phyloP scores from a whole-genome alignment of 2,329 filamentous ascomycete genomes.

The Dactylellina parvicollis region DNA sequence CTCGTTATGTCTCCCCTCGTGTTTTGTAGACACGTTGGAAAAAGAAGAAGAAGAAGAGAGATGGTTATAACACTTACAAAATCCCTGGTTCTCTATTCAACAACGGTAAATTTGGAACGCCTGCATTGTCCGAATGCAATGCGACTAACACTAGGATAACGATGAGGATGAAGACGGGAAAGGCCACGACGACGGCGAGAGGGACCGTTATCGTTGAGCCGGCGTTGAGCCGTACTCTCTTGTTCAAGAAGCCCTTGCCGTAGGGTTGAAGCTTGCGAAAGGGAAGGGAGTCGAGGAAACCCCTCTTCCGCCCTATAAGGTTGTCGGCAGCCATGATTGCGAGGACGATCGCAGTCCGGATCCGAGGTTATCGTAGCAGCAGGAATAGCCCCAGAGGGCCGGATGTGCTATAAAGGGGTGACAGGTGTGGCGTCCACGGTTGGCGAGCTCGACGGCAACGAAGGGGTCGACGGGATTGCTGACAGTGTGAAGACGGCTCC shows the following conservation, averaged over 20 bases:
- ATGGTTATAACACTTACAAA: constrained; percentile 54
- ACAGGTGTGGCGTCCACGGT: constrained; percentile 47
- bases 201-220: constrained; percentile 94
- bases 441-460: constrained; percentile 27
- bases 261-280: constrained; percentile 46
- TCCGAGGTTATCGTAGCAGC: constrained; percentile 12
- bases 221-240: constrained; percentile 85
- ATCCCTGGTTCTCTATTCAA: constrained; percentile 32
- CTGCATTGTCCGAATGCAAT: constrained; percentile 83
- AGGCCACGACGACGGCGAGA: constrained; percentile 88
- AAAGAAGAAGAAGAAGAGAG: constrained; percentile 6
- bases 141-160: constrained; percentile 90
- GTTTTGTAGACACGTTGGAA: constrained; percentile 19
- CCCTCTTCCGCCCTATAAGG: constrained; percentile 55
- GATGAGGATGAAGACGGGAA: constrained; percentile 89
- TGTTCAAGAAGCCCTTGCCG: constrained; percentile 73
- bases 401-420: constrained; percentile 49
- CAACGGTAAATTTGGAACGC: constrained; percentile 63
- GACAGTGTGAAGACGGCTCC: neutral
- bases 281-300: constrained; percentile 66
- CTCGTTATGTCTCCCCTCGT: constrained; percentile 7
- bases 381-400: constrained; percentile 45
- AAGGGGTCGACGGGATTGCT: neutral
- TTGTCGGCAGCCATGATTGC: constrained; percentile 50
- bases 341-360: constrained; percentile 24